phyloP scores from a whole-genome alignment of 192 early-diverging fungal genomes.

The Spinellus fusiger region DNA sequence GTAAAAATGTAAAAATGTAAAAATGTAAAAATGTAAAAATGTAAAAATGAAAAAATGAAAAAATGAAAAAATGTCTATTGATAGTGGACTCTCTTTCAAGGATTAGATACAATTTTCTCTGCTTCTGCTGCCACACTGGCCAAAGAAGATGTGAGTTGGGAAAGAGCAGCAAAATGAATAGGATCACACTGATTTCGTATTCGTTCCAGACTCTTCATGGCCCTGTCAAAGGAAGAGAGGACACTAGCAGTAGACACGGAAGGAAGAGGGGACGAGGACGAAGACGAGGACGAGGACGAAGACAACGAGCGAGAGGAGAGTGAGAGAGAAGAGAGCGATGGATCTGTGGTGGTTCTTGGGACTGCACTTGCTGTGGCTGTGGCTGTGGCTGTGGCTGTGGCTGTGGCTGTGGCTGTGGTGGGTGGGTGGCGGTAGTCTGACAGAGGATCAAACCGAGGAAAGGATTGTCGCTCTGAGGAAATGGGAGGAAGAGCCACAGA shows the following conservation, averaged over 20 bases:
- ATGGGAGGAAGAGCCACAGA: neutral
- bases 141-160: slow-evolving; percentile 1
- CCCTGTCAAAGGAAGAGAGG: slow-evolving; percentile 4
- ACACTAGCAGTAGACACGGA: neutral
- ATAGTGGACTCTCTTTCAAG: neutral
- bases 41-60: neutral
- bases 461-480: neutral
- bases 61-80: neutral
- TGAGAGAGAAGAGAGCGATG: neutral
- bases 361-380: neutral
- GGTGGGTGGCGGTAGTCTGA: slow-evolving; percentile 8
- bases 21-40: no score
- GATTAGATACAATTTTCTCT: slow-evolving; percentile 5
- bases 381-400: neutral
- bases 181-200: neutral
- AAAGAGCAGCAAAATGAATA: neutral
- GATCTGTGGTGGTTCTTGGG: neutral
- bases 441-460: slow-evolving; percentile 12
- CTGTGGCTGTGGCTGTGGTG: neutral
- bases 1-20: no score
- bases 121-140: slow-evolving; percentile 3
- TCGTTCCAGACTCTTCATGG: slow-evolving; percentile 1
- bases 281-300: neutral
- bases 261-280: neutral
- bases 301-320: neutral